Evolutionary conservation across 2,329 filamentous ascomycete species (phyloP), one percentile per base, ranked within the genome.

Genomic region (Curvularia eragrostidis): DNA sequence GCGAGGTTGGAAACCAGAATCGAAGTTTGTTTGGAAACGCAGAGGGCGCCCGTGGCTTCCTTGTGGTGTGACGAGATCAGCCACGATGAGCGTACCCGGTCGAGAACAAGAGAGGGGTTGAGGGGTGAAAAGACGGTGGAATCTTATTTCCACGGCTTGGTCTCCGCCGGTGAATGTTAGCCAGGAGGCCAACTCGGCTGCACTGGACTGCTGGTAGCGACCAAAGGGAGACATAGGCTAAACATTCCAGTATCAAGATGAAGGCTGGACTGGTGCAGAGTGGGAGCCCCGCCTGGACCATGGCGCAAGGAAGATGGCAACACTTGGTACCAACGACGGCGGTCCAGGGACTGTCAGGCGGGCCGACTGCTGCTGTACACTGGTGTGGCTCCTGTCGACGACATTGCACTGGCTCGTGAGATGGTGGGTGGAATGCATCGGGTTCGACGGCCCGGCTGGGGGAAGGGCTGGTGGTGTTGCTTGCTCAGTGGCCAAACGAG

Each of bases 271-370:
- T 71, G 71, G 65, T 59, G 63, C 56, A 59, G 63, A 65, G 59
- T 73, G 72, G 73, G 70, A 7, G 8, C 12, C 18, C 64, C 70
- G 65, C 64, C 69, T 67, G 62, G 55, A 50, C 59, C 41, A 65
- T 63, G 56, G 66, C 58, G 60, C 62, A 56, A 44, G 47, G 50
- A 48, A 56, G 21, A 60, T 69, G 69, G 70, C 63, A 51, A 55
- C 49, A 59, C 55, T 48, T 55, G 39, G 49, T 50, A 61, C 61
- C 55, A 70, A 68, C 57, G 63, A 62, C 58, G 56, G 55, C 48
- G 48, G 60, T 48, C 53, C 59, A 57, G 43, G 64, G 68, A 66
- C 67, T 73, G 72, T 72, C 73, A 75, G 64, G 69, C 68, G 64
- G 39, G 62, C 65, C 66, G 67, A 58, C 43, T 63, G 64, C 61